Conservation (phyloP, 805 yeast species). For the Lipomyces sp. region DNA sequence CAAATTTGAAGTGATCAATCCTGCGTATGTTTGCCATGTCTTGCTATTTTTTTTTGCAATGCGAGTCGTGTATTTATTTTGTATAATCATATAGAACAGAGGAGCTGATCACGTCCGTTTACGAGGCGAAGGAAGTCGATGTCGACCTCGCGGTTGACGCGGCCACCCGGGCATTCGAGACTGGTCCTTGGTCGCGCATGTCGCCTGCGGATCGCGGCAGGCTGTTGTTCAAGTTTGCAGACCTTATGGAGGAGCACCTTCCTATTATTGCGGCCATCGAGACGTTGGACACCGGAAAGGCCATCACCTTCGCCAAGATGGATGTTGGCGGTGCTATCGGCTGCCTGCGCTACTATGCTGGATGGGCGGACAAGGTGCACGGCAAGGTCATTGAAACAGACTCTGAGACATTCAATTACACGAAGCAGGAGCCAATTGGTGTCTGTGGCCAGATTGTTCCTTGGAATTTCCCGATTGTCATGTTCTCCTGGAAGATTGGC, state of each 20-base stretch:
- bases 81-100: constrained; percentile 8
- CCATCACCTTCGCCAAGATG: constrained; percentile 4
- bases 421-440: constrained; percentile 64
- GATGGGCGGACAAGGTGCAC: constrained; percentile 57
- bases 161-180: constrained; percentile 9
- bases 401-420: constrained; percentile 58
- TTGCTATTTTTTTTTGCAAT: background rate
- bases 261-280: constrained; percentile 11
- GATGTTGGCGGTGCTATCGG: constrained; percentile 59
- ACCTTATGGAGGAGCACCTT: constrained; percentile 6
- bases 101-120: constrained; percentile 1
- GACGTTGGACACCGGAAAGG: constrained; percentile 21
- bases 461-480: constrained; percentile 62
- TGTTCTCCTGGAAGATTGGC: constrained; percentile 61
- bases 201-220: constrained; percentile 16
- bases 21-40: constrained; percentile 9
- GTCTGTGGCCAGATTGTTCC: constrained; percentile 70
- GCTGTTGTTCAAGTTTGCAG: constrained; percentile 3
- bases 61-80: background rate
- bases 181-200: constrained; percentile 4
- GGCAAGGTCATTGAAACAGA: constrained; percentile 63
- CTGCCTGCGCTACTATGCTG: constrained; percentile 64
- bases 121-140: constrained; percentile 8
- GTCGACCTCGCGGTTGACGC: constrained; percentile 17
- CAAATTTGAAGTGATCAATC: constrained; percentile 43